phyloP scores from a whole-genome alignment of 1,284 basidiomycete species.

The Mycosarcoma mackinlayi region DNA sequence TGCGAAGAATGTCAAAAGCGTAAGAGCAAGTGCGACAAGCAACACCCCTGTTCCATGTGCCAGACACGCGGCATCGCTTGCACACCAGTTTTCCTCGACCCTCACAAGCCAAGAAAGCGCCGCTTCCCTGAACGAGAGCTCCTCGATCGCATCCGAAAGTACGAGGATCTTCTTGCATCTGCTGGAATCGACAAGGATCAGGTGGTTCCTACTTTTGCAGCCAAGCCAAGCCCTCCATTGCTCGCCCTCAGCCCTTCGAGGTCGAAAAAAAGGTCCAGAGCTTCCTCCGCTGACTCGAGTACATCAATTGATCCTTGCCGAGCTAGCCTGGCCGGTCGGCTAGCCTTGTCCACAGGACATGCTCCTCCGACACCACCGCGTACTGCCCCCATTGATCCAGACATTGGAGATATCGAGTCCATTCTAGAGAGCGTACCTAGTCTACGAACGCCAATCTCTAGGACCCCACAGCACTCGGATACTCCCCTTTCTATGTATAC shows the following conservation, averaged over 20 bases:
- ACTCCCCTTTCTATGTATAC: not conserved
- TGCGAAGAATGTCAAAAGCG: slow-evolving; percentile 21
- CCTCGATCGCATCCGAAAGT: slow-evolving; percentile 19
- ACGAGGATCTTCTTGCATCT: slow-evolving; percentile 10
- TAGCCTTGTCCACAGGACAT: no score
- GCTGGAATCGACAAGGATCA: slow-evolving; percentile 8
- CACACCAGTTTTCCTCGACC: slow-evolving; percentile 9
- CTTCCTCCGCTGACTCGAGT: not conserved
- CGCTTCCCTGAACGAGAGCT: slow-evolving; percentile 17
- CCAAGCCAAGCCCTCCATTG: not conserved
- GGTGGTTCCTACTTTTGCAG: not conserved
- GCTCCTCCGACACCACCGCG: not conserved
- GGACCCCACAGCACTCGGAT: not conserved
- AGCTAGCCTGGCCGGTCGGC: not conserved
- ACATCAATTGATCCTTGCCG: not conserved
- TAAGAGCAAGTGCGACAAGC: slow-evolving; percentile 26
- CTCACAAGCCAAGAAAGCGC: slow-evolving; percentile 16
- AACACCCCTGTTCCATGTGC: slow-evolving; percentile 14
- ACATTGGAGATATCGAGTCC: slow-evolving; percentile 12
- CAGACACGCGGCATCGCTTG: slow-evolving; percentile 12
- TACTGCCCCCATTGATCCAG: slow-evolving; percentile 6
- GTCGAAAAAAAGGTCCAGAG: not conserved
- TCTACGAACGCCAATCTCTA: not conserved
- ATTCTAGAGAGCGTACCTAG: slow-evolving; percentile 12
- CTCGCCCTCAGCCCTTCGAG: not conserved